Evolutionary conservation across 2,329 filamentous ascomycete genomes (phyloP), one percentile per base, ranked within the genome.

Genomic region (Fusarium guadeloupense): DNA sequence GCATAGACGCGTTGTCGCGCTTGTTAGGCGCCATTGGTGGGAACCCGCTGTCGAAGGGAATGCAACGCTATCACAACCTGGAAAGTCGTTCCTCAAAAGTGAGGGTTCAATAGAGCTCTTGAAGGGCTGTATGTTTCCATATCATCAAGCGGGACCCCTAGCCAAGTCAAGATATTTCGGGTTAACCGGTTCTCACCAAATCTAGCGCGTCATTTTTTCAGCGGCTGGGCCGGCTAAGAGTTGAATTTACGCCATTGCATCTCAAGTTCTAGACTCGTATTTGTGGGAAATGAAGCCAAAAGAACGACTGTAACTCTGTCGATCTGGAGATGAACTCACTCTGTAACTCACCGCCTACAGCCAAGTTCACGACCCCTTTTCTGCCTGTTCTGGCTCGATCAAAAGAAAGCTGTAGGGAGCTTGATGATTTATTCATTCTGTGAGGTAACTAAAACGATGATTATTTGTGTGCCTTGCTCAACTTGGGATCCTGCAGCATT

Each of bases 11-110:
- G 26, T 17, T 14, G 13, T 10, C 19, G 68, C 68, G 68, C 59
- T 61, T 68, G 64, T 34, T 57, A 70, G 66, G 43, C 68, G 68
- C 68, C 43, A 46, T 33, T 20, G 45, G 51, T 47, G 53, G 54
- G 52, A 51, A 25, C 42, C 30, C n/a, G 16, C 16, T 33, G 33
- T 20, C 25, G 28, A n/a, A 34, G 60, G 40, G 13, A 51, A 51
- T 56, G 54, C 55, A 64, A 60, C 49, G n/a, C n/a, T n/a, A 53
- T 40, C 33, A 46, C 46, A 14, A 48, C 28, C 28, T 40, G n/a
- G n/a, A n/a, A n/a, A n/a, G n/a, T 42, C 21, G 40, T 7, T 31
- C 16, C 37, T 31, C 28, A 13, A 33, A 14, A 33, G 28, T 59
- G 10, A 54, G 17, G 19, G 28, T 4, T 9, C 28, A 33, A 21